phyloP scores from a whole-genome alignment of 2,329 filamentous ascomycete species.

The Fusarium praegraminearum region DNA sequence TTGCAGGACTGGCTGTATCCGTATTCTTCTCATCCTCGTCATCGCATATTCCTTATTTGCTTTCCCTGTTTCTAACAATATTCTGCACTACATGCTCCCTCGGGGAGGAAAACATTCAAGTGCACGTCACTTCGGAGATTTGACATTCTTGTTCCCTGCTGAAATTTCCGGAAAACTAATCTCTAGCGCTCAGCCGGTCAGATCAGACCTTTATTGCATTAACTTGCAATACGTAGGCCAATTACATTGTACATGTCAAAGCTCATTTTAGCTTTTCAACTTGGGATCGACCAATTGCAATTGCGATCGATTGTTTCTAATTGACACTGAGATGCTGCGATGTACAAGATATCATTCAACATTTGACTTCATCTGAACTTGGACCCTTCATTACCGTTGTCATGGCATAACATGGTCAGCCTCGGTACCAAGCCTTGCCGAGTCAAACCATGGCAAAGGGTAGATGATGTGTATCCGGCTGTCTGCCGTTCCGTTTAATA shows the following conservation, averaged over 20 bases:
- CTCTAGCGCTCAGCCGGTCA: slow-evolving; percentile 22
- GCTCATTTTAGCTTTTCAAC: slow-evolving; percentile 24
- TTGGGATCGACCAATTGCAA: slow-evolving; percentile 26
- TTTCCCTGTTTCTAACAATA: slow-evolving; percentile 29
- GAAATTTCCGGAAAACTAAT: slow-evolving; percentile 42
- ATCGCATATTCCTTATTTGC: slow-evolving; percentile 3
- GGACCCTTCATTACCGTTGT: not conserved
- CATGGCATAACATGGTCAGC: not conserved
- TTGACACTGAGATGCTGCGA: slow-evolving; percentile 2
- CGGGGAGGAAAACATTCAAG: not conserved
- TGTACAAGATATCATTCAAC: not conserved
- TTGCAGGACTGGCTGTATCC: not conserved
- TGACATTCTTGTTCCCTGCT: slow-evolving; percentile 37
- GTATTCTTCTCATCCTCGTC: slow-evolving; percentile 13
- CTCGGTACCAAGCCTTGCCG: slow-evolving; percentile 13
- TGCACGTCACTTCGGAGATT: slow-evolving; percentile 44
- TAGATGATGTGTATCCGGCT: not conserved
- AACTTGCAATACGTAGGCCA: slow-evolving; percentile 16
- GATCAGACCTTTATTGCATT: slow-evolving; percentile 27
- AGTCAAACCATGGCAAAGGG: not conserved
- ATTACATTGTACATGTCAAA: slow-evolving; percentile 24
- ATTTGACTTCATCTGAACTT: not conserved
- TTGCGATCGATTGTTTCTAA: slow-evolving; percentile 4
- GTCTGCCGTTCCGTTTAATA: not conserved
- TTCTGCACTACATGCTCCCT: not conserved